Base-by-base conservation (phyloP, 2,329 filamentous ascomycete genomes). In the Tolypocladium nubicola region DNA sequence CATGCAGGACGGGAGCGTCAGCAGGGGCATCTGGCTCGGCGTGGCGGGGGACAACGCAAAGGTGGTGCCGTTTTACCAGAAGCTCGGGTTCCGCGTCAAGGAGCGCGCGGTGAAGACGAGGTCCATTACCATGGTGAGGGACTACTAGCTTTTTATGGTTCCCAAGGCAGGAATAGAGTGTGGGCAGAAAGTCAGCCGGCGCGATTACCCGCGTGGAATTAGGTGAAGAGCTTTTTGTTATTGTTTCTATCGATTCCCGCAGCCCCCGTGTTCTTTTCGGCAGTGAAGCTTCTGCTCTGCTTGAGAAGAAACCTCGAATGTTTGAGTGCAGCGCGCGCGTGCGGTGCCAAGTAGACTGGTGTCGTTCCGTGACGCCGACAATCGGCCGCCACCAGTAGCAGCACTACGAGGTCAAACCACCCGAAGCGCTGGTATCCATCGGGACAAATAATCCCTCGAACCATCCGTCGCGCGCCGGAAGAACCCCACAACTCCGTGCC, bases 21-120 rank as follows among this genome's bases (percentile, higher is more conserved):
- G 57, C 21, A 68, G 62, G 60, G 76, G 76, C 3, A 67, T 77
- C 23, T 73, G 74, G 59, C 69, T 80, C 38, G 76, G 76, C 3
- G 68, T 79, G 9, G 70, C 71, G 14, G 71, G 66, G 33, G 77
- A 79, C 64, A 80, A 80, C 62, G 67, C 61, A 7, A 73, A 75
- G 67, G 78, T 79, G 16, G 72, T 80, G 49, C 62, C 65, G 50
- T 79, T 79, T 61, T 80, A 80, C 61, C 72, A 79, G 65, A 73
- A 65, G 65, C 61, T 75, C 58, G 78, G 76, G 40, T 79, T 80
- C 58, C 66, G 68, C 57, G 63, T 76, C 10, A 64, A 70, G 60
- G 66, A 68, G 6, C 69, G 70, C 2, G 71, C 68, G 4, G 68
- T 70, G 53, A 66, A 63, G 59, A 69, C 67, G 49, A 72, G 68